These are phyloP conservation scores for Phaeosphaeria sp. DNA, from an alignment of 2,329 filamentous ascomycete genomes.

Conservation along the genomic window DNA sequence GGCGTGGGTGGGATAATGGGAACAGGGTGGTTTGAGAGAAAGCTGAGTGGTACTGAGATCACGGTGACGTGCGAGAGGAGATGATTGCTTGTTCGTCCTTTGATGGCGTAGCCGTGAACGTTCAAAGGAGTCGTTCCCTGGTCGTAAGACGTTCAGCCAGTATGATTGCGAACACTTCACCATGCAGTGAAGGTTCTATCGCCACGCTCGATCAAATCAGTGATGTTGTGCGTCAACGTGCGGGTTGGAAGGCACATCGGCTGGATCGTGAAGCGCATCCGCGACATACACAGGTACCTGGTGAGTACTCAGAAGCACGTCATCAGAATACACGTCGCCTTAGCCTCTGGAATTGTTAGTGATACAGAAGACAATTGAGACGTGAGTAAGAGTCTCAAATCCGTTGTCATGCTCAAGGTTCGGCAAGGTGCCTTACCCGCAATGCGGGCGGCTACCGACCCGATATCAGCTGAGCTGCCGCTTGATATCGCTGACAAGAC, in stretches of 20 bases:
- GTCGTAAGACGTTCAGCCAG: no score
- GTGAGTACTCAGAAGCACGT: not conserved
- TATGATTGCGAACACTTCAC: constrained; percentile 3
- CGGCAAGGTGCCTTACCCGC: not conserved
- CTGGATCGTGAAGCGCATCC: constrained; percentile 1
- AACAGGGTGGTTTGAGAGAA: not conserved
- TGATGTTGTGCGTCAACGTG: not conserved
- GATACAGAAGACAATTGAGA: not conserved
- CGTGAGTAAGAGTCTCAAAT: not conserved
- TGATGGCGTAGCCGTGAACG: not conserved
- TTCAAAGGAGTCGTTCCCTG: not conserved
- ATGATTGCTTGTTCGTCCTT: no score
- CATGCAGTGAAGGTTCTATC: not conserved
- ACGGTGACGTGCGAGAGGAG: no score
- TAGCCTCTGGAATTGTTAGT: not conserved
- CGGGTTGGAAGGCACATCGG: not conserved
- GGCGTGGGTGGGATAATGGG: not conserved
- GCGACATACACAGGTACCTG: not conserved
- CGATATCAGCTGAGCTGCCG: not conserved
- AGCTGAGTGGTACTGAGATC: no score
- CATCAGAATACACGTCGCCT: not conserved
- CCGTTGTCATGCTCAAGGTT: not conserved
- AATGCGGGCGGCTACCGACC: no score
- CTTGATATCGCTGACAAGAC: no score
- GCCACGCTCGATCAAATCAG: not conserved